phyloP scores from a whole-genome alignment of 495 filamentous ascomycete species.

The Xylaria curta region DNA sequence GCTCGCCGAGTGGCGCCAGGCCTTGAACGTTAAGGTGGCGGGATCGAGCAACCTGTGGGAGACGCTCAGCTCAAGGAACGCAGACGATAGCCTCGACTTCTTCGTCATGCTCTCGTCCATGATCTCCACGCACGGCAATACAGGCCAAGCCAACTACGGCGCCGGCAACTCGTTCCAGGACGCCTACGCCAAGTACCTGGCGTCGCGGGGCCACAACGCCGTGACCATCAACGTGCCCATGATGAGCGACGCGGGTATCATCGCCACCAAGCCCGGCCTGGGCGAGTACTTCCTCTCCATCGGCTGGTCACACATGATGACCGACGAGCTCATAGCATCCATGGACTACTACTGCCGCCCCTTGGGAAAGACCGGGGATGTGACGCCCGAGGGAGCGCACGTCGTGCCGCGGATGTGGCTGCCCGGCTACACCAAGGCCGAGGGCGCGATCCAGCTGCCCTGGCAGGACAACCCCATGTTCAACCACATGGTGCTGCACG shows the following conservation, averaged over 20 bases:
- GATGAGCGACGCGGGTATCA: conserved; percentile 5
- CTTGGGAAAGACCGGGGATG: neutral
- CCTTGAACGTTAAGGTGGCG: conserved; percentile 47
- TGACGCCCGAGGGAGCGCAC: conserved; percentile 5
- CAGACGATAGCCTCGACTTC: conserved; percentile 24
- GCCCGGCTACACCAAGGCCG: conserved; percentile 3
- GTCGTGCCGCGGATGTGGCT: conserved; percentile 5
- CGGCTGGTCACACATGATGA: conserved; percentile 6
- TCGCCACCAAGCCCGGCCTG: conserved; percentile 8
- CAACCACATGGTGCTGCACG: conserved; percentile 3
- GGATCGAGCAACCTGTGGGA: conserved; percentile 55
- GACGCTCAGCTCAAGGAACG: conserved; percentile 33
- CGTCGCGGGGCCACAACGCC: conserved; percentile 4
- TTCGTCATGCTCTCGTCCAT: conserved; percentile 46
- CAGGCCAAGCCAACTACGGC: conserved; percentile 60
- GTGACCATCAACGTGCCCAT: conserved; percentile 22
- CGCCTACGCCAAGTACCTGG: conserved; percentile 37
- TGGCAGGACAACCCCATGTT: conserved; percentile 5
- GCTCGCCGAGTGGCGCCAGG: conserved; percentile 39
- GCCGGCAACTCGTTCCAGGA: conserved; percentile 62
- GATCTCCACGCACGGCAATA: conserved; percentile 49
- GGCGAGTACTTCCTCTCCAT: conserved; percentile 6
- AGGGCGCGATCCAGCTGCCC: neutral
- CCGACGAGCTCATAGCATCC: conserved; percentile 1
- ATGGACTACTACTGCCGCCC: neutral